phyloP scores from a whole-genome alignment of 1,284 basidiomycete species.

The Meripilus lineatus region DNA sequence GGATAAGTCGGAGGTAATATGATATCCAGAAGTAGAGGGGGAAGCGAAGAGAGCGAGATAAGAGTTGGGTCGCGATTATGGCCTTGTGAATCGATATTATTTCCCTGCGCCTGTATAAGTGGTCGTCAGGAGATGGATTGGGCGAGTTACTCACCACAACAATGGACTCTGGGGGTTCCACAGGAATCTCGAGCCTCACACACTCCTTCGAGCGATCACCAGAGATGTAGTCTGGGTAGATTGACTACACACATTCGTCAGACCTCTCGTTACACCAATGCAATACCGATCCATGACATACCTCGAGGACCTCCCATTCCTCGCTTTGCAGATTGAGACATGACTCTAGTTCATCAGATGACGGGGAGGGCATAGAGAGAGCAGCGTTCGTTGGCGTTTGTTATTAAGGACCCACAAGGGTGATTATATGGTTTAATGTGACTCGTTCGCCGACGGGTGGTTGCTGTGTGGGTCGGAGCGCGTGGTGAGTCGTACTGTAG shows the following conservation, averaged over 20 bases:
- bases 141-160: constrained; percentile 9
- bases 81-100: not conserved
- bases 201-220: constrained; percentile 32
- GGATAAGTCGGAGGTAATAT: constrained; percentile 58
- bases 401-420: too few relatives aligned
- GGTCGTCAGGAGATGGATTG: constrained; percentile 12
- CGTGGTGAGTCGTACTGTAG: too few relatives aligned
- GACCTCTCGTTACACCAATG: not conserved
- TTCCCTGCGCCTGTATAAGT: constrained; percentile 22
- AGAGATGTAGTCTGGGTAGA: constrained; percentile 65
- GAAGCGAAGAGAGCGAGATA: constrained; percentile 42
- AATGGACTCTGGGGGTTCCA: constrained; percentile 47
- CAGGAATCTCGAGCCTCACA: constrained; percentile 55
- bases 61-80: not conserved
- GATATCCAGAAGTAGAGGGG: constrained; percentile 57
- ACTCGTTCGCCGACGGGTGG: too few relatives aligned
- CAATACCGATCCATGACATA: constrained; percentile 20
- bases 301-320: constrained; percentile 55
- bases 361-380: too few relatives aligned
- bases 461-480: too few relatives aligned
- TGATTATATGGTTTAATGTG: too few relatives aligned
- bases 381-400: too few relatives aligned
- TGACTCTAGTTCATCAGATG: constrained; percentile 17
- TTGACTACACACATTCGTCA: constrained; percentile 45
- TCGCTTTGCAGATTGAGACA: constrained; percentile 29